Evolutionary conservation across 352 stramenopile species (phyloP).

Genomic region (Aphanomyces euteiches): DNA sequence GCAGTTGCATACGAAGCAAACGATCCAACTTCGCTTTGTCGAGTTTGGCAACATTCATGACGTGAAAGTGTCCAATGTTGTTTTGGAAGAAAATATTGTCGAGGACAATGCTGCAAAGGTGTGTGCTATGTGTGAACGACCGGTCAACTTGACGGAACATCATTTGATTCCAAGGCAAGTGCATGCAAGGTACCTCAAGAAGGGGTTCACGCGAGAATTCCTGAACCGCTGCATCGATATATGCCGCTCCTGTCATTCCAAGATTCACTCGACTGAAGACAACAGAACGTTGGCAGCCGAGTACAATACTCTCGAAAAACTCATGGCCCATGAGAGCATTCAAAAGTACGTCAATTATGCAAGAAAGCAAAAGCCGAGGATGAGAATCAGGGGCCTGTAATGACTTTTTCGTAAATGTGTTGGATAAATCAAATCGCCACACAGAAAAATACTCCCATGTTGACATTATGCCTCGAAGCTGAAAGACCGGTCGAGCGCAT

Average conservation of each 20-base stretch:
- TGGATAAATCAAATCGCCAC: no score
- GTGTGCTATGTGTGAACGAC: slow-evolving; percentile 90
- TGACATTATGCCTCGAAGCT: no score
- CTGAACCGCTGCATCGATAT: slow-evolving; percentile 86
- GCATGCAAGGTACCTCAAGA: slow-evolving; percentile 74
- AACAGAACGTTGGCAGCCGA: slow-evolving; percentile 87
- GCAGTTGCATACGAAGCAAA: slow-evolving; percentile 35
- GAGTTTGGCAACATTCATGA: slow-evolving; percentile 76
- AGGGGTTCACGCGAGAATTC: slow-evolving; percentile 69
- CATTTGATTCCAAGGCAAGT: slow-evolving; percentile 89
- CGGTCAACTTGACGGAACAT: slow-evolving; percentile 89
- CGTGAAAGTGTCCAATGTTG: slow-evolving; percentile 49
- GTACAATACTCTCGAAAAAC: slow-evolving; percentile 91
- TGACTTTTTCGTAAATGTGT: no score
- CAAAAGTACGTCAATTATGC: slow-evolving; percentile 87
- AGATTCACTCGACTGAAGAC: slow-evolving; percentile 86
- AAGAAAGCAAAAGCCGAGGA: slow-evolving; percentile 80
- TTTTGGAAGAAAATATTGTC: slow-evolving; percentile 71
- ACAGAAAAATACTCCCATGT: no score
- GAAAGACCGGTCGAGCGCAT: no score
- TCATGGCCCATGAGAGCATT: slow-evolving; percentile 85
- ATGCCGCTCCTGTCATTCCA: slow-evolving; percentile 89
- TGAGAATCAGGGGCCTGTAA: slow-evolving; percentile 36
- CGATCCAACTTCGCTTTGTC: slow-evolving; percentile 65
- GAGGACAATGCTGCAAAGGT: slow-evolving; percentile 44